phyloP scores from a whole-genome alignment of 805 yeast species.

The Isabelozyma rhagii region DNA sequence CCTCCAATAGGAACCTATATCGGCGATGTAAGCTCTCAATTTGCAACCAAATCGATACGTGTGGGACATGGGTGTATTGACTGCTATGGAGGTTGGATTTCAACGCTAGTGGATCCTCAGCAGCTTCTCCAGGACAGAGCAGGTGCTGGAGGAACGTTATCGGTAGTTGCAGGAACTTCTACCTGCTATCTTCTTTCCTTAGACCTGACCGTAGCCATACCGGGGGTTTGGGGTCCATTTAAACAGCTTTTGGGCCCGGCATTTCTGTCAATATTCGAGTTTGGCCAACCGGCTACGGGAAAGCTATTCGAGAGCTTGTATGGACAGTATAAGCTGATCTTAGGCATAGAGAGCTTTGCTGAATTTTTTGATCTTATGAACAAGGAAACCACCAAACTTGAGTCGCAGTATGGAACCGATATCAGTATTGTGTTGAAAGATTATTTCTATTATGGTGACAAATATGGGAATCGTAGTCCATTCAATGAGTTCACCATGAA shows the following conservation, averaged over 20 bases:
- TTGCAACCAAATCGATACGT: background rate
- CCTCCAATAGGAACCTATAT: slow-evolving; percentile 30
- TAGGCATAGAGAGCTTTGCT: slow-evolving; percentile 1
- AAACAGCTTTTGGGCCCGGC: slow-evolving; percentile 25
- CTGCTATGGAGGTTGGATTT: slow-evolving; percentile 55
- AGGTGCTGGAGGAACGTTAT: slow-evolving; percentile 13
- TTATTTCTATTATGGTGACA: slow-evolving; percentile 52
- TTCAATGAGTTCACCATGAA: slow-evolving; percentile 47
- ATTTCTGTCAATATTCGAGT: slow-evolving; percentile 39
- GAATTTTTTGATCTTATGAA: slow-evolving; percentile 18
- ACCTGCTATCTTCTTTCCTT: slow-evolving; percentile 47
- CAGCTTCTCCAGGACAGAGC: background rate
- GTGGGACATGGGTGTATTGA: slow-evolving; percentile 53
- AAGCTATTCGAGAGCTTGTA: slow-evolving; percentile 47
- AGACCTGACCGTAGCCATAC: slow-evolving; percentile 14
- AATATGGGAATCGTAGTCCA: slow-evolving; percentile 59
- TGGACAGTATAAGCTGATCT: slow-evolving; percentile 17
- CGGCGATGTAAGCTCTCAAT: slow-evolving; percentile 8
- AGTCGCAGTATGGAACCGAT: slow-evolving; percentile 6
- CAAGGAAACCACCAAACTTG: slow-evolving; percentile 16
- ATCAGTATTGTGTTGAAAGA: slow-evolving; percentile 26
- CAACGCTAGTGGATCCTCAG: slow-evolving; percentile 24
- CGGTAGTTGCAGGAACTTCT: slow-evolving; percentile 62
- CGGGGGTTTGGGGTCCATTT: slow-evolving; percentile 66
- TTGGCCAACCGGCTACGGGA: slow-evolving; percentile 62